phyloP scores from a whole-genome alignment of 1,284 basidiomycete species.

The Lignosus rhinocerotis region DNA sequence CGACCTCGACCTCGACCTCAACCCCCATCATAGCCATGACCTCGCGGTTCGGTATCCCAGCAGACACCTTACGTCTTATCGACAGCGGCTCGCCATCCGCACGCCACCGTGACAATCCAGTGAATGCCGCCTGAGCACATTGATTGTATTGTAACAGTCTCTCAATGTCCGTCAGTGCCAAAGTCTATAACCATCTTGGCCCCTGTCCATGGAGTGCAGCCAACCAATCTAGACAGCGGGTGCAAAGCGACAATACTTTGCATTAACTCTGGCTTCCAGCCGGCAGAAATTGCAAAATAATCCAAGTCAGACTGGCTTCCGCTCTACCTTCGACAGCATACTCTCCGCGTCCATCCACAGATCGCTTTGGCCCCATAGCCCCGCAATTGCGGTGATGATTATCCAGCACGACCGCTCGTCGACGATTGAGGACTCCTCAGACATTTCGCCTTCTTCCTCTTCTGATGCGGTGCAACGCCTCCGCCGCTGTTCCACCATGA shows the following conservation, averaged over 20 bases:
- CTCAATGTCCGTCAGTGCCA: neutral
- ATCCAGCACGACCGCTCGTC: constrained; percentile 80
- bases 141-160: neutral
- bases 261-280: neutral
- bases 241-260: neutral
- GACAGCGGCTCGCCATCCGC: neutral
- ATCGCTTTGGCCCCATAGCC: constrained; percentile 86
- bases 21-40: neutral
- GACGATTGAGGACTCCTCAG: constrained; percentile 32
- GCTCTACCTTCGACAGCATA: constrained; percentile 22
- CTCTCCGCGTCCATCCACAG: constrained; percentile 78
- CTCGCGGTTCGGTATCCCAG: too few relatives aligned
- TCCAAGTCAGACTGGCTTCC: neutral
- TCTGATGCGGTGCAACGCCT: constrained; percentile 4
- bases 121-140: too few relatives aligned
- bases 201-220: neutral
- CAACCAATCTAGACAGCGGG: neutral
- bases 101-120: neutral
- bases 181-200: neutral
- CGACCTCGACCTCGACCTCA: neutral
- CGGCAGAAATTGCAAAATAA: neutral
- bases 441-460: constrained; percentile 1
- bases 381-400: constrained; percentile 69
- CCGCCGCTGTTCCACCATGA: constrained; percentile 47
- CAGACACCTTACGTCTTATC: too few relatives aligned